Conservation (phyloP, 495 filamentous ascomycete species). For the Evansstolkia leycettana region DNA sequence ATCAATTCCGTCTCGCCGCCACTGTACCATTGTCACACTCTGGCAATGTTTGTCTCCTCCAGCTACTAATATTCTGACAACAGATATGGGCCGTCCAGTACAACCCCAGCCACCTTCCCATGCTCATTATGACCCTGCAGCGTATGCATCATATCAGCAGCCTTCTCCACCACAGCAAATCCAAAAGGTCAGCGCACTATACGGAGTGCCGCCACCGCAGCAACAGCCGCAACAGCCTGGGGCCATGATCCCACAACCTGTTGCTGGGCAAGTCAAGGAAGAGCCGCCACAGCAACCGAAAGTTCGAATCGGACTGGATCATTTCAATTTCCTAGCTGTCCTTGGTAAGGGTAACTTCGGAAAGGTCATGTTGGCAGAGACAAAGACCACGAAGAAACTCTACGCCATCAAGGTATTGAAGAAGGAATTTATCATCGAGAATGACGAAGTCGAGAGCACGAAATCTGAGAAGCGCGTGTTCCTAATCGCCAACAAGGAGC, state of each 20-base stretch:
- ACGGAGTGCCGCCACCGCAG: constrained; percentile 20
- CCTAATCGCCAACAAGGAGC: constrained; percentile 93
- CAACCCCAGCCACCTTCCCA: constrained; percentile 42
- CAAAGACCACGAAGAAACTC: constrained; percentile 78
- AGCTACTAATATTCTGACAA: neutral
- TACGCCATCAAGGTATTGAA: constrained; percentile 99
- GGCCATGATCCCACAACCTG: constrained; percentile 12
- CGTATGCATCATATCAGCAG: constrained; percentile 52
- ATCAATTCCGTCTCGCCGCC: too few species aligned
- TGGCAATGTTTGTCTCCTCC: too few species aligned
- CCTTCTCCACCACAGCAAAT: constrained; percentile 7
- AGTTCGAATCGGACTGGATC: constrained; percentile 80
- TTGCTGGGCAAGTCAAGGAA: constrained; percentile 28
- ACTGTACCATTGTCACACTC: too few species aligned
- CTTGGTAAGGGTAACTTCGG: constrained; percentile 99
- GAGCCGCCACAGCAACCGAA: constrained; percentile 54
- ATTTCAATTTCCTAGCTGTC: constrained; percentile 99
- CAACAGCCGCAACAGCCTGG: constrained; percentile 29
- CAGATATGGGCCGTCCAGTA: constrained; percentile 23
- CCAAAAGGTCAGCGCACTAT: constrained; percentile 14
- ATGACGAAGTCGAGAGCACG: constrained; percentile 98
- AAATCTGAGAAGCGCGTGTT: constrained; percentile 97
- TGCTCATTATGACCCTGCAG: constrained; percentile 58
- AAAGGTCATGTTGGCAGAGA: constrained; percentile 99
- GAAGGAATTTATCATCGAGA: constrained; percentile 99